phyloP scores from a whole-genome alignment of 345 rosid species.

The Jatropha curcas region DNA sequence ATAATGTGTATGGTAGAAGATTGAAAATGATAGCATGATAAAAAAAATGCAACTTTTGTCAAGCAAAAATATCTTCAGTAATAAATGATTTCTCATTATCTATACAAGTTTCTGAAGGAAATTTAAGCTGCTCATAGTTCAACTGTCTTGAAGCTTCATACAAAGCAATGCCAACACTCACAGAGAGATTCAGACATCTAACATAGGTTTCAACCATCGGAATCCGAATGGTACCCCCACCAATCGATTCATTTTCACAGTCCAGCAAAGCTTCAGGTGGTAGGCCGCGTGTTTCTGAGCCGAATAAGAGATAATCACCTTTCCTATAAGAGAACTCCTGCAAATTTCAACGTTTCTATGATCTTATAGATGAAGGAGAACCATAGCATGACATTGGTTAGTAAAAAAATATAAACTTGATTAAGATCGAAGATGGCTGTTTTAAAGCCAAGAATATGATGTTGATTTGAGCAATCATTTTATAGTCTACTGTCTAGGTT shows the following conservation, averaged over 20 bases:
- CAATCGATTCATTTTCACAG: slow-evolving; percentile 56
- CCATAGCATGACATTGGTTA: no score
- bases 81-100: slow-evolving; percentile 37
- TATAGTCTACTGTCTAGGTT: not conserved
- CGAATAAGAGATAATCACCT: slow-evolving; percentile 88
- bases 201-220: slow-evolving; percentile 95
- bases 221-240: slow-evolving; percentile 78
- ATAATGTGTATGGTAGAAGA: not conserved
- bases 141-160: slow-evolving; percentile 92
- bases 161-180: slow-evolving; percentile 85
- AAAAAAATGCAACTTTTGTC: not conserved
- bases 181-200: slow-evolving; percentile 88
- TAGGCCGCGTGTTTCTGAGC: slow-evolving; percentile 85
- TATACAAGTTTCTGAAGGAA: slow-evolving; percentile 33
- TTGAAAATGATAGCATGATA: not conserved
- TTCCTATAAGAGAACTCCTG: slow-evolving; percentile 77
- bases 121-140: slow-evolving; percentile 65
- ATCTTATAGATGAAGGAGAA: not conserved
- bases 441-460: not conserved
- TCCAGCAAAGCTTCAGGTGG: slow-evolving; percentile 76
- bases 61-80: slow-evolving; percentile 73
- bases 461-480: not conserved
- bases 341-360: slow-evolving; percentile 2
- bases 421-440: not conserved
- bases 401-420: not conserved